Evolutionary conservation across 768 basidiomycete genomes (phyloP).

Genomic region (Thelephora ganbajun): DNA sequence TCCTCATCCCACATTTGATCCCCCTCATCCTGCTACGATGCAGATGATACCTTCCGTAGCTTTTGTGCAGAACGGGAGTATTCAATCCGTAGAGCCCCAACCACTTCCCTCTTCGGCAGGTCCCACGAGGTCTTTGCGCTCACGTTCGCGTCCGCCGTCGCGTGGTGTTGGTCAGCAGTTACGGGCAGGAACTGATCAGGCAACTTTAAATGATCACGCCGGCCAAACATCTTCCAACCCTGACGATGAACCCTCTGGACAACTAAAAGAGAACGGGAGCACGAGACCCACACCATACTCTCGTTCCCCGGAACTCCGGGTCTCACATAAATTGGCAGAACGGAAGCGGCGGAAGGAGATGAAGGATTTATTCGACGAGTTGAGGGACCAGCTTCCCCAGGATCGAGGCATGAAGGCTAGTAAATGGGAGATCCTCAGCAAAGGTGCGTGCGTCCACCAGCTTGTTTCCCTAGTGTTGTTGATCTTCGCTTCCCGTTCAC

Average conservation of each 20-base stretch:
- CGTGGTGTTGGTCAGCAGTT: slow-evolving; percentile 18
- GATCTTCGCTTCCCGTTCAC: neutral
- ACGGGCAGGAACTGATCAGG: slow-evolving; percentile 24
- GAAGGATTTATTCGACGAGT: slow-evolving; percentile 96
- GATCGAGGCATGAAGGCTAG: slow-evolving; percentile 92
- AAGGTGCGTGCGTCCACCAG: slow-evolving; percentile 40
- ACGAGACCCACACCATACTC: slow-evolving; percentile 72
- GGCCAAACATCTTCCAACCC: slow-evolving; percentile 5
- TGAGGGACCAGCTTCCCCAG: slow-evolving; percentile 83
- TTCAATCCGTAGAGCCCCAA: slow-evolving; percentile 44
- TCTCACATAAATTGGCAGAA: slow-evolving; percentile 96
- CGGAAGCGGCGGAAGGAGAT: slow-evolving; percentile 96
- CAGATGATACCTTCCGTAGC: slow-evolving; percentile 40
- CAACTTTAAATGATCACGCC: slow-evolving; percentile 16
- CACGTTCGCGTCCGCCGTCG: slow-evolving; percentile 60
- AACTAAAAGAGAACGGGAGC: neutral
- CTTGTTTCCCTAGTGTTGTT: neutral
- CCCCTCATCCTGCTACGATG: slow-evolving; percentile 15
- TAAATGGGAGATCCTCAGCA: slow-evolving; percentile 98
- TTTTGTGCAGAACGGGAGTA: slow-evolving; percentile 54
- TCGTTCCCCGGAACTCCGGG: slow-evolving; percentile 84
- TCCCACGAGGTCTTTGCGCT: slow-evolving; percentile 41
- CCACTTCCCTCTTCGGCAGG: slow-evolving; percentile 28
- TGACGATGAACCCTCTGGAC: slow-evolving; percentile 2
- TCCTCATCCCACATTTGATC: slow-evolving; percentile 6